Evolutionary conservation across 345 rosid genomes (phyloP).

Genomic region (Jatropha curcas): DNA sequence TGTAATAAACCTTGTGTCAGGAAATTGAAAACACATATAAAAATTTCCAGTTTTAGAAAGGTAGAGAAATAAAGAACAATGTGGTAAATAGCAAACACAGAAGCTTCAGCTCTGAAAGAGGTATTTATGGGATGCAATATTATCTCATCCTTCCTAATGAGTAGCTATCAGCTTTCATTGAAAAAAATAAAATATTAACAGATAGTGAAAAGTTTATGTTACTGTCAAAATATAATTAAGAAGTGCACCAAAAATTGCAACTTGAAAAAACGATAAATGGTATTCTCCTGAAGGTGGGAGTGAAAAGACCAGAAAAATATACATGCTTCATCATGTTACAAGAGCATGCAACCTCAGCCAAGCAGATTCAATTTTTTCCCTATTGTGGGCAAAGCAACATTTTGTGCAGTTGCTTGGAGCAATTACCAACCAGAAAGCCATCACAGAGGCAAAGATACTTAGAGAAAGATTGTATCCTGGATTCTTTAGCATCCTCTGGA

Average conservation of each 20-base stretch:
- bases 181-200: background rate
- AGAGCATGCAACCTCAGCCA: background rate
- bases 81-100: background rate
- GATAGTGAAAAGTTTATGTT: background rate
- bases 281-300: background rate
- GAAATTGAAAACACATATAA: background rate
- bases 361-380: background rate
- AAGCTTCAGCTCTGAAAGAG: background rate
- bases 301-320: background rate
- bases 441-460: background rate
- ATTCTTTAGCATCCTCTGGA: background rate
- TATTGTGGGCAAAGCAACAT: background rate
- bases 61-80: too few relatives aligned
- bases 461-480: background rate
- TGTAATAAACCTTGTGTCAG: background rate
- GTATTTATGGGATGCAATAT: background rate
- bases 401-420: background rate
- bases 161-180: background rate
- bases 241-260: background rate
- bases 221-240: background rate
- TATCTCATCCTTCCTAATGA: background rate
- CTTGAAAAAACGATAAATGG: background rate
- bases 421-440: background rate
- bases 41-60: too few relatives aligned
- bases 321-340: background rate